Percentiles rank a stretch among this genome's conserved stretches.
phyloP scores from a whole-genome alignment of 2,329 filamentous ascomycete species.

The Trichophyton rubrum region DNA sequence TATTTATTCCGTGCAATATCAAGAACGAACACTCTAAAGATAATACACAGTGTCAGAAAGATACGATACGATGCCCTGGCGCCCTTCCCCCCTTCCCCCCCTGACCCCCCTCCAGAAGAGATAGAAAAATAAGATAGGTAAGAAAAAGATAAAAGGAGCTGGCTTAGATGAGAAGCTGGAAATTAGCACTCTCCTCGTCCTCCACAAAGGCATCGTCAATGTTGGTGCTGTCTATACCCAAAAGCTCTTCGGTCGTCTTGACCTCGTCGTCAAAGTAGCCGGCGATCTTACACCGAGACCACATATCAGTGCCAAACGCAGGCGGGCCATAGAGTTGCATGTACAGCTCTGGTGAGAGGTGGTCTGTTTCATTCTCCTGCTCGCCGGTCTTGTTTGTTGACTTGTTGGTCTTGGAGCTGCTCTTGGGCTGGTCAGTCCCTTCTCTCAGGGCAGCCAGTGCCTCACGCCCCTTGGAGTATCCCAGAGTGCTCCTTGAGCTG shows the following conservation, averaged over 20 bases:
- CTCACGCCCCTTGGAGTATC: slow-evolving; percentile 64
- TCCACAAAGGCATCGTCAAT: slow-evolving; percentile 24
- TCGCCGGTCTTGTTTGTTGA: neutral
- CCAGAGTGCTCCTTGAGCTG: slow-evolving; percentile 68
- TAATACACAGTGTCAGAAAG: neutral
- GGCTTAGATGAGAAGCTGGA: slow-evolving; percentile 28
- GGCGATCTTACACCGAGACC: slow-evolving; percentile 28
- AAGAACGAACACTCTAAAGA: neutral
- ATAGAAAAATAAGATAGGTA: neutral
- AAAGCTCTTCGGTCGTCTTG: slow-evolving; percentile 10
- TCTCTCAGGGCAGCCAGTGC: slow-evolving; percentile 21
- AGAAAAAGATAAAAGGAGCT: neutral
- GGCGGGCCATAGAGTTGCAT: slow-evolving; percentile 32
- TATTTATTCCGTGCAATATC: neutral
- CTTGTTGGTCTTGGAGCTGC: slow-evolving; percentile 15
- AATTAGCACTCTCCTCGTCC: slow-evolving; percentile 29
- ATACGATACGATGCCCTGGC: neutral
- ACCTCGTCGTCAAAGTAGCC: slow-evolving; percentile 26
- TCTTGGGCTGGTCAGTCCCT: slow-evolving; percentile 7
- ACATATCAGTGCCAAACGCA: slow-evolving; percentile 33
- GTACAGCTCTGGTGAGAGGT: slow-evolving; percentile 32
- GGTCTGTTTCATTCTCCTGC: slow-evolving; percentile 13
- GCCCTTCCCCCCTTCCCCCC: too few relatives aligned
- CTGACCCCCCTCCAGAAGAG: neutral
- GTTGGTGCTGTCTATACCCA: slow-evolving; percentile 4